phyloP scores from a whole-genome alignment of 2,329 filamentous ascomycete genomes.

The Fusarium falciforme region DNA sequence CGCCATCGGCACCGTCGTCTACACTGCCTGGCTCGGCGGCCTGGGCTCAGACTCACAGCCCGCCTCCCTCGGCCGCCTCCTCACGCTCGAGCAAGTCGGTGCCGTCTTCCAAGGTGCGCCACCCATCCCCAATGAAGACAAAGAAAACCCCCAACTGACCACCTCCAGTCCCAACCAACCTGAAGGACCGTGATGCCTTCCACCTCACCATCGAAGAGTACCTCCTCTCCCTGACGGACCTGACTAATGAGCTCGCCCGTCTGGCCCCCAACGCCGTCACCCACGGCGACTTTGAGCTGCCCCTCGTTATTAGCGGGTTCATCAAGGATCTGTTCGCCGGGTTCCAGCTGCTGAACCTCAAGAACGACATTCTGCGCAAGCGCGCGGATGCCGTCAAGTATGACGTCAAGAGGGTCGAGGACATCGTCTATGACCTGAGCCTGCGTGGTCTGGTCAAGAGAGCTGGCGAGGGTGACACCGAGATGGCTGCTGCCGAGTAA shows the following conservation, averaged over 20 bases:
- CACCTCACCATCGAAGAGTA: constrained; percentile 98
- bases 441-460: constrained; percentile 82
- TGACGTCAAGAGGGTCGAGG: constrained; percentile 96
- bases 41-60: constrained; percentile 65
- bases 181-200: constrained; percentile 90
- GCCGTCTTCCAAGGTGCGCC: constrained; percentile 76
- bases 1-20: constrained; percentile 69
- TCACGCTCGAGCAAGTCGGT: constrained; percentile 91
- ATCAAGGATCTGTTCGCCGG: constrained; percentile 96
- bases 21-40: constrained; percentile 83
- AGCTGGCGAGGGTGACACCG: constrained; percentile 48
- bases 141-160: constrained; percentile 6
- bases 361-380: constrained; percentile 92
- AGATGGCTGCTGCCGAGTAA: constrained; percentile 52
- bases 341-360: constrained; percentile 96
- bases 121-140: not conserved
- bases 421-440: constrained; percentile 95
- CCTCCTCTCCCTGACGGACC: constrained; percentile 84
- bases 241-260: constrained; percentile 90
- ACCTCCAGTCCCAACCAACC: constrained; percentile 82
- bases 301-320: constrained; percentile 88
- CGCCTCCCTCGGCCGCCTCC: constrained; percentile 71
- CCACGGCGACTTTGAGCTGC: constrained; percentile 86
- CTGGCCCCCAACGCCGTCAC: constrained; percentile 93
- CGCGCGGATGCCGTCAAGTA: constrained; percentile 96